Percentiles rank a stretch among this genome's conserved stretches.
Conservation (phyloP, 2,329 filamentous ascomycete species). For the Fusarium miscanthi region DNA sequence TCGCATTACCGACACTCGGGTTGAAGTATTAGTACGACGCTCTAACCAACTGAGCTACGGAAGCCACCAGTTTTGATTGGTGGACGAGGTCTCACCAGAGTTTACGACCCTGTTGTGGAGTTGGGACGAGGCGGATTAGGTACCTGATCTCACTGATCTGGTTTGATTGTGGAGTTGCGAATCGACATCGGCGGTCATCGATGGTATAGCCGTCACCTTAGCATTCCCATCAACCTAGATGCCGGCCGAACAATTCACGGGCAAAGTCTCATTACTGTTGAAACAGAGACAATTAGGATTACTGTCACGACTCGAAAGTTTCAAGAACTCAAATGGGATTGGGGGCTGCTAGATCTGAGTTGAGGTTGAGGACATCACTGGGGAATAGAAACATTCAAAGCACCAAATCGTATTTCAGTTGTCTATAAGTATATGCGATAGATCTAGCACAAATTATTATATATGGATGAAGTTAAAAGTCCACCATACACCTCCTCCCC, state of each 20-base stretch:
- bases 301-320: accelerated
- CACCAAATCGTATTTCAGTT: background rate
- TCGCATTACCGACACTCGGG: slow-evolving; percentile 3
- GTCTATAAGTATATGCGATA: slow-evolving; percentile 1
- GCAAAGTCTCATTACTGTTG: accelerated
- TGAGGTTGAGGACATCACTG: background rate
- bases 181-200: too few relatives aligned
- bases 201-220: accelerated
- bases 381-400: accelerated
- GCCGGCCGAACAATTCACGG: accelerated
- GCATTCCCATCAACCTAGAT: accelerated
- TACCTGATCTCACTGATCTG: background rate
- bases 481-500: background rate
- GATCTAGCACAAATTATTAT: background rate
- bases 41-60: slow-evolving; percentile 15
- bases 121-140: background rate
- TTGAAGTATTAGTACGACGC: slow-evolving; percentile 15
- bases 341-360: accelerated
- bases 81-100: background rate
- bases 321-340: accelerated
- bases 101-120: accelerated
- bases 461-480: background rate
- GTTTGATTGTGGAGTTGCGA: accelerated
- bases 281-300: accelerated
- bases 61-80: slow-evolving; percentile 10